These are phyloP conservation scores for Sphagnurus paluster DNA, from an alignment of 1,284 basidiomycete genomes.

Conservation along the genomic window DNA sequence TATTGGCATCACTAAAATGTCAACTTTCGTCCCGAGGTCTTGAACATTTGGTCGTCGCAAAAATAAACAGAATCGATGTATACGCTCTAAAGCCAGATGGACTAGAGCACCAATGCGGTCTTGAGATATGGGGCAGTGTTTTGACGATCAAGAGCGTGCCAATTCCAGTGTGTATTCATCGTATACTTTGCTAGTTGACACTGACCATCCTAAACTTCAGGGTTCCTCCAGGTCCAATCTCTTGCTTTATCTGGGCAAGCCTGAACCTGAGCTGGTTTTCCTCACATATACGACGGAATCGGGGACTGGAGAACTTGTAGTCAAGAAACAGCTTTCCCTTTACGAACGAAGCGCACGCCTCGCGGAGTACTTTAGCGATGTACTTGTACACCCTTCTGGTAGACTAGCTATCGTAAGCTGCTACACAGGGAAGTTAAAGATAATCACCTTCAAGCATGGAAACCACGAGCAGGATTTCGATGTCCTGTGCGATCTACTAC, in stretches of 20 bases:
- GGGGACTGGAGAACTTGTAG: conserved; percentile 36
- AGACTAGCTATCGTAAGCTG: conserved; percentile 60
- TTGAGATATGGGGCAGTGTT: conserved; percentile 69
- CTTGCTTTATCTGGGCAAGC: conserved; percentile 68
- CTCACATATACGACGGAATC: conserved; percentile 46
- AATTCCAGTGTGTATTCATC: conserved; percentile 42
- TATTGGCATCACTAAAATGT: conserved; percentile 63
- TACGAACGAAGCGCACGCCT: conserved; percentile 54
- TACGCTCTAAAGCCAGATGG: conserved; percentile 61
- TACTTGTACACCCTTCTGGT: conserved; percentile 63
- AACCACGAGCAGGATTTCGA: conserved; percentile 59
- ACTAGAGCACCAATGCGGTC: conserved; percentile 51
- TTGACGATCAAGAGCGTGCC: conserved; percentile 55
- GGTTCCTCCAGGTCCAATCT: conserved; percentile 49
- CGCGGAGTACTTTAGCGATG: conserved; percentile 68
- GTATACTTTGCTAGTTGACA: conserved; percentile 18
- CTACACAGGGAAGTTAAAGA: conserved; percentile 68
- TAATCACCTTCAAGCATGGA: conserved; percentile 56
- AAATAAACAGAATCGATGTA: conserved; percentile 62
- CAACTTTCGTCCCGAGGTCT: conserved; percentile 46
- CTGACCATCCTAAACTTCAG: conserved; percentile 27
- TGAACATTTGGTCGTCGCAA: conserved; percentile 68
- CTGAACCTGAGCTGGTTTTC: conserved; percentile 67
- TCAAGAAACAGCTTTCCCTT: conserved; percentile 47
- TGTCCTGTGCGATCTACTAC: conserved; percentile 49